phyloP scores from a whole-genome alignment of 1,139 yeast species.

The Sugiyamaella sp. region DNA sequence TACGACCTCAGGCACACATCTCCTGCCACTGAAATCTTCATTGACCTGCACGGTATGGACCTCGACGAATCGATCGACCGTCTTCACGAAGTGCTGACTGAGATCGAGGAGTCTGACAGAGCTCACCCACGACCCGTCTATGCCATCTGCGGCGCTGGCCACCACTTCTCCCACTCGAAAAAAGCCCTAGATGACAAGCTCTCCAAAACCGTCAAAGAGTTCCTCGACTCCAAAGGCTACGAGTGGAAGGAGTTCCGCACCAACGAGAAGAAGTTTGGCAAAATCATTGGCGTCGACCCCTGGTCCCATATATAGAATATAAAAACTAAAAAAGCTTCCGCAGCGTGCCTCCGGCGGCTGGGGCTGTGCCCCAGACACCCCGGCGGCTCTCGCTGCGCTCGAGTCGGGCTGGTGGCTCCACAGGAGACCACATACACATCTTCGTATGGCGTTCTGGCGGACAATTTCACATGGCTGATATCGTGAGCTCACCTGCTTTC shows the following conservation, averaged over 20 bases:
- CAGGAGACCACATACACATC: too few relatives aligned
- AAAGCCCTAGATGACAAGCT: slow-evolving; percentile 37
- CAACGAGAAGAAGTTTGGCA: slow-evolving; percentile 40
- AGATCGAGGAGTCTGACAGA: slow-evolving; percentile 33
- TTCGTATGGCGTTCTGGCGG: neutral
- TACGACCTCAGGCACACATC: slow-evolving; percentile 29
- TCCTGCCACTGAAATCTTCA: slow-evolving; percentile 39
- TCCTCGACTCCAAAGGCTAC: slow-evolving; percentile 44
- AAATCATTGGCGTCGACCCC: slow-evolving; percentile 46
- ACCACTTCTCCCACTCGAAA: slow-evolving; percentile 30
- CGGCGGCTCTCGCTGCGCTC: neutral
- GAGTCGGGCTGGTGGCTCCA: neutral
- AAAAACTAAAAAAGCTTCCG: neutral
- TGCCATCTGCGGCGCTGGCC: slow-evolving; percentile 42
- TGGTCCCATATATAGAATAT: slow-evolving; percentile 38
- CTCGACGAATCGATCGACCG: slow-evolving; percentile 44
- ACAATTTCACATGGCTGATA: neutral
- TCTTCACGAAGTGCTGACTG: slow-evolving; percentile 34
- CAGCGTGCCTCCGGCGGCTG: neutral
- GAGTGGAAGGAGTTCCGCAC: slow-evolving; percentile 42
- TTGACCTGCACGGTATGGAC: slow-evolving; percentile 47
- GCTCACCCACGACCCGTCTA: slow-evolving; percentile 39
- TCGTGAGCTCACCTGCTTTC: neutral
- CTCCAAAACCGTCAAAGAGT: slow-evolving; percentile 38
- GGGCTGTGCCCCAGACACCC: slow-evolving; percentile 1